These are phyloP conservation scores for Cladorrhinum samala DNA, from an alignment of 495 filamentous ascomycete genomes.

Conservation along the genomic window DNA sequence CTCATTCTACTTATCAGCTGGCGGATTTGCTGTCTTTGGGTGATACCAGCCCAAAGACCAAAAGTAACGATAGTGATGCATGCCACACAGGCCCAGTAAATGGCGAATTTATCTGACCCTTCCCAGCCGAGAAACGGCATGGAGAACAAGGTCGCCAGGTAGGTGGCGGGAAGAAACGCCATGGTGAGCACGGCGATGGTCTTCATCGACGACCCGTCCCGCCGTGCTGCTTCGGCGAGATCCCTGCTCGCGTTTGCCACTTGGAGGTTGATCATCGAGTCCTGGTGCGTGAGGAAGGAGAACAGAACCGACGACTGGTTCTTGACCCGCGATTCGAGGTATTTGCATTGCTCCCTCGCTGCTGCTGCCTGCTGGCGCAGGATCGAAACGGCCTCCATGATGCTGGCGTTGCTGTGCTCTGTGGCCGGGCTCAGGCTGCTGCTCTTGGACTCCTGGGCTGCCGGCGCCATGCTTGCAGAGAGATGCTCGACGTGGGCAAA, in stretches of 20 bases:
- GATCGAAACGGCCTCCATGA: neutral
- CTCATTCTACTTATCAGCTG: neutral
- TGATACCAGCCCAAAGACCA: conserved; percentile 4
- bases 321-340: neutral
- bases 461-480: neutral
- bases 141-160: conserved; percentile 14
- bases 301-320: neutral
- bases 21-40: neutral
- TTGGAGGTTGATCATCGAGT: neutral
- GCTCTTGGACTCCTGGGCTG: neutral
- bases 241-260: conserved; percentile 1
- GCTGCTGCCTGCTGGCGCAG: neutral
- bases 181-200: conserved; percentile 35
- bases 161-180: conserved; percentile 34
- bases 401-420: neutral
- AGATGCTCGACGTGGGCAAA: neutral
- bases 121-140: conserved; percentile 9
- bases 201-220: conserved; percentile 34
- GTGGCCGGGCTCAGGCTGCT: neutral
- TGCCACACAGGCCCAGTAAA: conserved; percentile 4
- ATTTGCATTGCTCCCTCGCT: neutral
- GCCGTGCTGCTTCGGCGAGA: conserved; percentile 25
- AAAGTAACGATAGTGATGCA: conserved; percentile 5
- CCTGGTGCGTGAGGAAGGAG: neutral
- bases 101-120: neutral